Evolutionary conservation across 2,329 filamentous ascomycete species (phyloP), one percentile per base, ranked within the genome.

Genomic region (Exophiala sp.): DNA sequence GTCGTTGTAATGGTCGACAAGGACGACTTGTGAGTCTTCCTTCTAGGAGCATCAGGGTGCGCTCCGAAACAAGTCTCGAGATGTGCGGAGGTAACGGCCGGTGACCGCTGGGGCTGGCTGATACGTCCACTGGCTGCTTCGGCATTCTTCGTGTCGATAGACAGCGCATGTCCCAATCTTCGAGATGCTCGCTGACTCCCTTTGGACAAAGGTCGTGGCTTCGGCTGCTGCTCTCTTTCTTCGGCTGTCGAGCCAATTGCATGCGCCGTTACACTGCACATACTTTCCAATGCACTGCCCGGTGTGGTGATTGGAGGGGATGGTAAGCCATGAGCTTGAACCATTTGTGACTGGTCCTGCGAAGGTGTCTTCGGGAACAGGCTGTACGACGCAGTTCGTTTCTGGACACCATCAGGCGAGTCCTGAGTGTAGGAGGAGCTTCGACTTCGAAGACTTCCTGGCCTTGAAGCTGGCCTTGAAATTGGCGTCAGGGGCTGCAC

Each of bases 351-450:
- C 7, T 47, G 43, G 21, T 49, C 48, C 7, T 32, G 30, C 13
- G 48, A 48, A 2, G 48, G 24, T 7, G 47, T 50, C 11, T 37
- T 48, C 2, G 57, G 57, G 44, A 59, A 59, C 35, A 59, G 27
- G 40, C 48, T 58, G 23, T 58, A 59, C 10, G 49, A 56, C 10
- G 47, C 21, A 14, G 43, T 49, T 11, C 43, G 38, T 16, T 34
- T 53, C 5, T 43, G 43, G 16, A 23, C 21, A 1, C 37, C 46
- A 14, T 48, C 50, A 19, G 51, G 44, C 13, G 29, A 48, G 11
- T 53, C 46, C 8, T 46, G 43, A 10, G 37, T 37, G 40, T 38
- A 40, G 4, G 53, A 50, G 4, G 53, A 53, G 39, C 45, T 48
- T 39, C 30, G 37, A 37, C 50, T 53, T 35, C 47, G 42, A 24